phyloP scores from a whole-genome alignment of 495 filamentous ascomycete species.

The Chaetomium cochliodes region DNA sequence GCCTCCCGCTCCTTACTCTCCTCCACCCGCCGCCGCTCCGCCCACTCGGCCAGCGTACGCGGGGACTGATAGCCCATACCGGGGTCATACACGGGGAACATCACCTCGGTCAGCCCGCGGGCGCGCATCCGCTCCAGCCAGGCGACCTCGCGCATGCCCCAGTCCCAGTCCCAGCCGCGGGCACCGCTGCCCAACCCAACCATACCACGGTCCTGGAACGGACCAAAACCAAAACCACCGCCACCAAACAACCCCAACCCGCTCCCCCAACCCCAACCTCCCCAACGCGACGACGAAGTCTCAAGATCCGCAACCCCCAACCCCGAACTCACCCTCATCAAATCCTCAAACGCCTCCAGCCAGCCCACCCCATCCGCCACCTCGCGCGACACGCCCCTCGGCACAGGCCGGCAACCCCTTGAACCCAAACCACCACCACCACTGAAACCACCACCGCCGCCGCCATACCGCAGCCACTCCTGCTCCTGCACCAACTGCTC shows the following conservation, averaged over 20 bases:
- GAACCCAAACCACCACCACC: too few relatives aligned
- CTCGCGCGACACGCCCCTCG: constrained; percentile 28
- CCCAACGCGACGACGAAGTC: background rate
- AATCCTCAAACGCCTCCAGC: constrained; percentile 46
- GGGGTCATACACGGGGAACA: constrained; percentile 20
- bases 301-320: constrained; percentile 17
- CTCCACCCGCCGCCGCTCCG: constrained; percentile 13
- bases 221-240: background rate
- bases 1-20: constrained; percentile 5
- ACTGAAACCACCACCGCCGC: too few relatives aligned
- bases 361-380: constrained; percentile 35
- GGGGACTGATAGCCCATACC: constrained; percentile 18
- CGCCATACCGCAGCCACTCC: too few relatives aligned
- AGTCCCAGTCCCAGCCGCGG: background rate
- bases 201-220: background rate
- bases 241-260: constrained; percentile 27
- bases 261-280: constrained; percentile 4
- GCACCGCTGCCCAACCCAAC: background rate
- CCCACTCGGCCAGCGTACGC: constrained; percentile 29
- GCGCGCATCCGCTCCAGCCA: constrained; percentile 20
- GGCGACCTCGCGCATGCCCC: background rate
- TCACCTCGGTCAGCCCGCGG: constrained; percentile 19
- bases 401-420: constrained; percentile 29
- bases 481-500: background rate
- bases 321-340: constrained; percentile 36